Base-by-base conservation (phyloP, 805 yeast species). In the Ascoidea rubescens region DNA sequence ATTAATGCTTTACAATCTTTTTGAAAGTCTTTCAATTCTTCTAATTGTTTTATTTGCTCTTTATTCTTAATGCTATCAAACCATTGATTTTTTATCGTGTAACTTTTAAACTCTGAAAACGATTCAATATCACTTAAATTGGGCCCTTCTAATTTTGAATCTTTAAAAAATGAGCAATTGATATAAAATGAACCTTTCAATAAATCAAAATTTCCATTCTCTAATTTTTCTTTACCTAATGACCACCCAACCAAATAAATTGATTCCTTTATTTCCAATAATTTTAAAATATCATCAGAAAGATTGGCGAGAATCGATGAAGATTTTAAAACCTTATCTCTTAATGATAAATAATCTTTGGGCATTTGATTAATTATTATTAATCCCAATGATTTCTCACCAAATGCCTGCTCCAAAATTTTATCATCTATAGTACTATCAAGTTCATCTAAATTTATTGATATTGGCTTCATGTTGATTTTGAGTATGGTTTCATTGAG, bases 171-270 rank as follows among this genome's bases (percentile, higher is more conserved):
- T 2, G 81, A 73, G 63, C 84, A 79, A 58, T 79, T 79, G 51
- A 75, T 70, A 58, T 79, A 79, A 56, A 64, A 79, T 1, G 82
- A 77, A 5, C 84, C 85, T 58, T 79, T 79, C 51, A 70, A 64
- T 32, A 57, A 59, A 58, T 79, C 84, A 1, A 75, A 75, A 46
- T 64, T 55, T 1, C 77, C 78, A 43, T 64, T 62, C 1, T 68
- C 68, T 43, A 79, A 66, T 42, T 62, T 69, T 57, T 79, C 84
- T 51, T 71, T 73, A 0, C 84, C 84, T 30, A 77, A 61, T 6
- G 83, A 78, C 84, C 84, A 79, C 1, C 84, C 85, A 1, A 75
- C 73, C 5, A 77, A 63, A 75, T 79, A 79, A 55, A 62, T 65
- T 0, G 78, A 71, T 50, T 75, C 79, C 16, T 73, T 74, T 30